Evolutionary conservation across 2,329 filamentous ascomycete genomes (phyloP).

Genomic region (Diaporthe sp.): DNA sequence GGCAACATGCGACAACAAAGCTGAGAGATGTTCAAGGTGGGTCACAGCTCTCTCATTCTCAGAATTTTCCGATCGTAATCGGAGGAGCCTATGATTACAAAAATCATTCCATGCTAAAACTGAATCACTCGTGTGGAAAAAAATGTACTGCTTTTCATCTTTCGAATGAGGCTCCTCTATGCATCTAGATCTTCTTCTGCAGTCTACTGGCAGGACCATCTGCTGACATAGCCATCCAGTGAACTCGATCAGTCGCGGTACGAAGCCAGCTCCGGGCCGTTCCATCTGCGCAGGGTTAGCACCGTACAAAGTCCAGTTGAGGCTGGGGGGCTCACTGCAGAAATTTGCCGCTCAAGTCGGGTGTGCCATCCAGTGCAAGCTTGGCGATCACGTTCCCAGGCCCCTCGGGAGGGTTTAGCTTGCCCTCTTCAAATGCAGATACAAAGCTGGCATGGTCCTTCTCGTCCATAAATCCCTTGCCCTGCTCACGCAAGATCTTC

Average conservation of each 20-base stretch:
- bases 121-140: conserved; percentile 75
- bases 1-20: background rate
- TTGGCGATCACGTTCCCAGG: conserved; percentile 89
- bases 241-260: conserved; percentile 59
- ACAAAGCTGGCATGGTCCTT: conserved; percentile 77
- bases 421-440: conserved; percentile 76
- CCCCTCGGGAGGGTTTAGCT: conserved; percentile 83
- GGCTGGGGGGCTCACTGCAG: conserved; percentile 69
- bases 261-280: conserved; percentile 62
- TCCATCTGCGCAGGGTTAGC: conserved; percentile 60
- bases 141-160: conserved; percentile 84
- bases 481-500: conserved; percentile 77
- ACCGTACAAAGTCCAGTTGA: background rate
- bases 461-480: conserved; percentile 62
- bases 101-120: conserved; percentile 83
- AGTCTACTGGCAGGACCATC: conserved; percentile 42
- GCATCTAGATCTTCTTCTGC: conserved; percentile 43
- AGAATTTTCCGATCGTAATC: conserved; percentile 32
- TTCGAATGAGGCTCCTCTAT: conserved; percentile 75
- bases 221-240: conserved; percentile 38
- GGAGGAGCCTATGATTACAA: conserved; percentile 72
- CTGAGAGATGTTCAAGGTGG: conserved; percentile 36
- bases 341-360: conserved; percentile 80
- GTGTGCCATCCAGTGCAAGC: conserved; percentile 74
- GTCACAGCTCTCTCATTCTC: conserved; percentile 46